Evolutionary conservation across 225 moss, liverwort and hornwort genomes (phyloP), one percentile per base, ranked within the genome.

Genomic region (Pseudoscleropodium purum): DNA sequence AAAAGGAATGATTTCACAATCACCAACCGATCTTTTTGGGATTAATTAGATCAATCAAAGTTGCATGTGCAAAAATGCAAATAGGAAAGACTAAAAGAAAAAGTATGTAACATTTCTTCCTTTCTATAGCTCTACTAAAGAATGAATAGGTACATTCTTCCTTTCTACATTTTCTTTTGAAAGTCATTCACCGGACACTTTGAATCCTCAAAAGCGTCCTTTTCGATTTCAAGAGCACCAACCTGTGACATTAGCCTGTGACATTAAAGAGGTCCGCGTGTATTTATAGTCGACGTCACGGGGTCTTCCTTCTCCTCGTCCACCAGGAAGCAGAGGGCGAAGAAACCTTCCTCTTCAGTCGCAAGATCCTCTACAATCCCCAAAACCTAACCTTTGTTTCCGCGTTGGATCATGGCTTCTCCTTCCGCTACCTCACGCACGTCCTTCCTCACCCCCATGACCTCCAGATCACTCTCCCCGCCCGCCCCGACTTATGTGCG

Each of bases 341-440:
- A 91, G 89, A 36, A 89, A 47, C 91, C 87, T 89, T 15, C 23
- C 11, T 17, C 15, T 12, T 20, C 18, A 13, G 39, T 62, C 84
- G 43, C 69, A 7, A 47, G 64, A 43, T 39, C 37, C 37, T 10
- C 68, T 5, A 11, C 63, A 80, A 83, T 79, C n/a, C 30, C 78
- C 56, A 37, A 91, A n/a, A 81, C 92, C 90, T 90, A 92, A 81
- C 89, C 89, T 23, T n/a, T 5, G 60, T 56, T 45, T 51, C 57
- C 64, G 45, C 64, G 70, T 82, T 19, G 51, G 31, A 51, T 88
- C 74, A 57, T 85, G 81, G 67, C 74, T 14, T 29, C 65, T 47
- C 75, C 33, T 37, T 59, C 66, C 31, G 34, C 66, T 59, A 37
- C 49, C 66, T 49, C 36, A 0, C 21, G 20, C 54, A n/a, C 75